Evolutionary conservation across 345 rosid genomes (phyloP).

Genomic region (Salix koriyanagi): DNA sequence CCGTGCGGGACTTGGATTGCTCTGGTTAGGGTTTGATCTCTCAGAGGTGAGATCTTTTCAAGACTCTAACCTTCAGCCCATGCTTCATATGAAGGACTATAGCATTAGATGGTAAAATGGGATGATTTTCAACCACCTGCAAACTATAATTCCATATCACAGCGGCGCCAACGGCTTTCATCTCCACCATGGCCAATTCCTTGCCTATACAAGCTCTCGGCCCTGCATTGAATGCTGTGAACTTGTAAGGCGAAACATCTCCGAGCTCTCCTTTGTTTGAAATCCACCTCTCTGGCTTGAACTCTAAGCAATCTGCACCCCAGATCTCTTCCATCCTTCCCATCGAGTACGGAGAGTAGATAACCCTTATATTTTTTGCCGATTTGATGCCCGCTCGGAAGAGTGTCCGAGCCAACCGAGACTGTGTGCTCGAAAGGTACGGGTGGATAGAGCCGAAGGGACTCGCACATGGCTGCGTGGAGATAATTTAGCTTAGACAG

Average conservation of each 20-base stretch:
- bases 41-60: no score
- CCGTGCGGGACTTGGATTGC: no score
- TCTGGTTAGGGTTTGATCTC: no score
- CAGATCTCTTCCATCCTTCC: conserved; percentile 20
- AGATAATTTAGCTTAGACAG: conserved; percentile 13
- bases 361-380: neutral
- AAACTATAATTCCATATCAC: neutral
- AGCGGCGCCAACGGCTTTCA: neutral
- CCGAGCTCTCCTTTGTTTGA: no score
- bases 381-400: conserved; percentile 23
- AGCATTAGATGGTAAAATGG: neutral
- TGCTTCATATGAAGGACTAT: neutral
- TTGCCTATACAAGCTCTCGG: neutral
- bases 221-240: neutral
- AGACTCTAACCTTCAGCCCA: no score
- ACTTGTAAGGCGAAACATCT: neutral
- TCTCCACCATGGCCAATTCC: neutral
- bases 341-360: conserved; percentile 11
- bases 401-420: conserved; percentile 7
- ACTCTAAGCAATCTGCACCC: conserved; percentile 9
- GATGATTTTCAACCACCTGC: neutral
- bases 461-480: conserved; percentile 18
- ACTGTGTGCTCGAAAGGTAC: conserved; percentile 13
- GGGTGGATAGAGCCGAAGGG: conserved; percentile 19
- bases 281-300: no score